Base-by-base conservation (phyloP, 2,329 filamentous ascomycete species). In the Didymosphaeria variabile region DNA sequence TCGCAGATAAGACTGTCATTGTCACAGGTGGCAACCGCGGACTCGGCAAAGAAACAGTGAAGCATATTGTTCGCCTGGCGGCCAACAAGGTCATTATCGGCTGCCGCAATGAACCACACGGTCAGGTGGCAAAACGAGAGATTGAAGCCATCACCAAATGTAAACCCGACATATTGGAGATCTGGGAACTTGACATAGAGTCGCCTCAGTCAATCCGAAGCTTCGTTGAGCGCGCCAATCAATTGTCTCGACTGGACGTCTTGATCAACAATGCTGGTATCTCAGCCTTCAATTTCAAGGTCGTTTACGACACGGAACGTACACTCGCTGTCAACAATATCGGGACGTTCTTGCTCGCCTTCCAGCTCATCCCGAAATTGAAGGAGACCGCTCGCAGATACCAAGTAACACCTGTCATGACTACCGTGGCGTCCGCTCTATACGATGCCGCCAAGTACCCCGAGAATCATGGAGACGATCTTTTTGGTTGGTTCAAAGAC, bases 401-500 rank as follows among this genome's bases (percentile, higher is more conserved):
- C 40, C 40, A 44, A 21, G 19, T 21, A 44, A 44, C 40, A 21
- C 40, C 40, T 4, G 12, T 17, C 7, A 44, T 44, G 40, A 44
- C 40, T 44, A 44, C 40, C 8, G 40, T 44, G 15, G 17, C 13
- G 2, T 44, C 40, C 19, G 40, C 40, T 19, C 5, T 44, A 19
- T 44, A 44, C 40, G 40, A 44, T 9, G 40, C 17, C 40, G 40
- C 40, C 40, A 44, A 44, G n/a, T 44, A 44, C n/a, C 40, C 40
- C 8, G 40, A 44, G 40, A 4, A 44, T 3, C 40, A 44, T 44
- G 40, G 40, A 44, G 40, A 44, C n/a, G 40, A 44, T 19, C 15
- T 44, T 5, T 44, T 44, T 21, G 19, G 8, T 44, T 44, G 40
- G 40, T 44, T 19, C 8, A 9, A 44, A 44, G 40, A 44, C n/a